Conservation (phyloP, 805 yeast species). For the Ogataea paradorogensis region DNA sequence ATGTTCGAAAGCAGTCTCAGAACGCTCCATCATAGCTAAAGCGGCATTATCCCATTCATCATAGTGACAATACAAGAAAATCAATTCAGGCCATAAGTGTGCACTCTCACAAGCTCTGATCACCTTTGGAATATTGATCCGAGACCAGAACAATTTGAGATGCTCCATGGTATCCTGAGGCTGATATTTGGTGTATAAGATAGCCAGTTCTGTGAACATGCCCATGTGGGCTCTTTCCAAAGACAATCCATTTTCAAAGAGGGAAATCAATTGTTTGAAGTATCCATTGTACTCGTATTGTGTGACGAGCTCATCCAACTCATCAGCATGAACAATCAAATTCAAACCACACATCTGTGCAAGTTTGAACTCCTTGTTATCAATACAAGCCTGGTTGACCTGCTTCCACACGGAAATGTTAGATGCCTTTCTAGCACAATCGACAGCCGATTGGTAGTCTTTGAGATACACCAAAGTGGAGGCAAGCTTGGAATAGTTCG, state of each 20-base stretch:
- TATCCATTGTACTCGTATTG: conserved; percentile 89
- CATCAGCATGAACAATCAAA: conserved; percentile 96
- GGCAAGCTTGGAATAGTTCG: conserved; percentile 94
- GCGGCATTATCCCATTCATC: conserved; percentile 99
- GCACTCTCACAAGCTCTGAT: conserved; percentile 90
- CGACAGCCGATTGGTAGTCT: conserved; percentile 96
- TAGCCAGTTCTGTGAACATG: conserved; percentile 95
- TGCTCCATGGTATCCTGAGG: conserved; percentile 94
- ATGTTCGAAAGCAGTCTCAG: conserved; percentile 92
- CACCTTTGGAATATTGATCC: conserved; percentile 96
- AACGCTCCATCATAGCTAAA: conserved; percentile 90
- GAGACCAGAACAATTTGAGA: conserved; percentile 95
- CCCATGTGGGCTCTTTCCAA: conserved; percentile 99
- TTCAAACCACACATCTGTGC: conserved; percentile 99
- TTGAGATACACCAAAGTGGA: conserved; percentile 90
- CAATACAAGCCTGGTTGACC: conserved; percentile 95
- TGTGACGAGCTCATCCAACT: conserved; percentile 80
- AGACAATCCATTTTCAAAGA: conserved; percentile 93
- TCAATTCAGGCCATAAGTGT: conserved; percentile 94
- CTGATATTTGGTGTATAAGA: conserved; percentile 83
- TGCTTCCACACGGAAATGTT: conserved; percentile 94
- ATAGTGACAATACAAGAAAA: conserved; percentile 94
- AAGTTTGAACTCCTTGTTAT: conserved; percentile 87
- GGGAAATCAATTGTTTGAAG: conserved; percentile 84
- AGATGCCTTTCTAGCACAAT: conserved; percentile 97